phyloP scores from a whole-genome alignment of 2,329 filamentous ascomycete species.

The Parascedosporium putredinis region DNA sequence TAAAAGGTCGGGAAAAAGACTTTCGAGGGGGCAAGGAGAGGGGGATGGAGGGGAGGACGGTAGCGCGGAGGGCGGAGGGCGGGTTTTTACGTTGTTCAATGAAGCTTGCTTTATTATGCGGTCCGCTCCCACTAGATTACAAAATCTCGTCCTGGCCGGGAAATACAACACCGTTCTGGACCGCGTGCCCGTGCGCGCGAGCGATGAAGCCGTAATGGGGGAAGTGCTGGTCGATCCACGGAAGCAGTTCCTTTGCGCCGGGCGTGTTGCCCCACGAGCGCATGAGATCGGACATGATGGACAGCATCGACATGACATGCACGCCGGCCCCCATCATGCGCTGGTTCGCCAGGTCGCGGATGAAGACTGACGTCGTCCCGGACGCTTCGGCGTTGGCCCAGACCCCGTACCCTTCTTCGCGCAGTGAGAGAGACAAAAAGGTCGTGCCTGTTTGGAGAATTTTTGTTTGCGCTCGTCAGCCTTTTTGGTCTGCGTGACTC shows the following conservation, averaged over 20 bases:
- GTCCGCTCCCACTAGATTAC: conserved; percentile 1
- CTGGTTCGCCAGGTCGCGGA: conserved; percentile 54
- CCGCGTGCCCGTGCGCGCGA: conserved; percentile 48
- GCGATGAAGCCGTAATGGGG: conserved; percentile 57
- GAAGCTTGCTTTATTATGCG: background rate
- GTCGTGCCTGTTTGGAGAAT: too few relatives aligned
- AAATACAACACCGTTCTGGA: conserved; percentile 47
- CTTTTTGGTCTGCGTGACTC: too few relatives aligned
- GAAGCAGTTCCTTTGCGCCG: conserved; percentile 45
- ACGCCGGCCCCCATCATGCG: conserved; percentile 59
- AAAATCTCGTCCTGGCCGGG: conserved; percentile 38
- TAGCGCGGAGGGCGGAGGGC: too few relatives aligned
- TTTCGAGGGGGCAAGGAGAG: too few relatives aligned
- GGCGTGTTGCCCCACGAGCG: conserved; percentile 53
- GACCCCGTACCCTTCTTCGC: conserved; percentile 61
- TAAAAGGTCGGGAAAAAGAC: too few relatives aligned
- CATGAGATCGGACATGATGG: conserved; percentile 59
- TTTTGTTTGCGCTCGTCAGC: too few relatives aligned
- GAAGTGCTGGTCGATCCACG: conserved; percentile 53
- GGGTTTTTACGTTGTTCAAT: too few relatives aligned
- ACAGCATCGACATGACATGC: conserved; percentile 50
- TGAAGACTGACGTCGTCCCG: conserved; percentile 51
- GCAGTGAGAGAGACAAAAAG: conserved; percentile 62
- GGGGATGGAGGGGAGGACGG: too few relatives aligned
- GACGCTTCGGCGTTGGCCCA: conserved; percentile 64